Evolutionary conservation across 306 rosid species (phyloP).

Genomic region (Quercus variabilis): DNA sequence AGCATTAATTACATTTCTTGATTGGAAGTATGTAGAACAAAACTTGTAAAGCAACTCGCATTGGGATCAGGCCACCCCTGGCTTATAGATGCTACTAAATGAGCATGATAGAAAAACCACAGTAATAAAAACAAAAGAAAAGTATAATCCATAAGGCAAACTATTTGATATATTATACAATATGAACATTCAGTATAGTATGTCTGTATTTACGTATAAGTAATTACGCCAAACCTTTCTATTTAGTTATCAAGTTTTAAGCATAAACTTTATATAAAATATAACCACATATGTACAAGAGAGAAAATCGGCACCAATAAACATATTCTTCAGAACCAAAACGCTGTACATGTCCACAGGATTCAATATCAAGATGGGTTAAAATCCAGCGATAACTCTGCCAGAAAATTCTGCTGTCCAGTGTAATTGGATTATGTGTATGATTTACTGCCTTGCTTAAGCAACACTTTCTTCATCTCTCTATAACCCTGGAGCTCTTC

Average conservation of each 20-base stretch:
- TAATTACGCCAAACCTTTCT: not conserved
- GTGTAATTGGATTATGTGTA: conserved; percentile 23
- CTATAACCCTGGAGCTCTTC: conserved; percentile 77
- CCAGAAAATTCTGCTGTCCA: not conserved
- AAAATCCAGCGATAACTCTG: not conserved
- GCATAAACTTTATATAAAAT: not conserved
- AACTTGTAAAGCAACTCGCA: not conserved
- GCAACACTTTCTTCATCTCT: conserved; percentile 62
- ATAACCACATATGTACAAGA: conserved; percentile 26
- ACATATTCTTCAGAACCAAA: conserved; percentile 15
- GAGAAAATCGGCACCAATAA: not conserved
- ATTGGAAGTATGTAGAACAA: not conserved
- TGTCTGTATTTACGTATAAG: not conserved
- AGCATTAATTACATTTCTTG: no score
- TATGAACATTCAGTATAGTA: not conserved
- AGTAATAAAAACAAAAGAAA: not conserved
- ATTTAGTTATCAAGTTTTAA: not conserved
- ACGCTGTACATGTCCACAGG: conserved; percentile 22
- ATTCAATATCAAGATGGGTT: conserved; percentile 2
- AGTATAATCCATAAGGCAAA: not conserved
- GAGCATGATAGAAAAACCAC: no score
- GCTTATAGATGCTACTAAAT: no score
- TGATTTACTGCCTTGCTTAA: conserved; percentile 35
- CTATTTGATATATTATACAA: not conserved
- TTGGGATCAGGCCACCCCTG: not conserved